phyloP scores from a whole-genome alignment of 768 basidiomycete species.

The Clitopilus hobsonii region DNA sequence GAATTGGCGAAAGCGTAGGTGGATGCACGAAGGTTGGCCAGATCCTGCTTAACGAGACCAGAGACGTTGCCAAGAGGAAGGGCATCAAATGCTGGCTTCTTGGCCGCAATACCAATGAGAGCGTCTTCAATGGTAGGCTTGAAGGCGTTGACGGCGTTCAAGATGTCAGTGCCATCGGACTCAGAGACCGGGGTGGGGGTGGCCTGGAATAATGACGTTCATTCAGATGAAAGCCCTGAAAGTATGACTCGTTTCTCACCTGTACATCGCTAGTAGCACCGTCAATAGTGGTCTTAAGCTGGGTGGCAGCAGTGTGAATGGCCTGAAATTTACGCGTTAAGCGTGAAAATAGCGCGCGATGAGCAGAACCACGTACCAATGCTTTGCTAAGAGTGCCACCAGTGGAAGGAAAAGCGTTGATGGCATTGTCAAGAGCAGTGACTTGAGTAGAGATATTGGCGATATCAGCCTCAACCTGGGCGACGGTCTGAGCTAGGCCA shows the following conservation, averaged over 20 bases:
- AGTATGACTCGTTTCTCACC: constrained; percentile 4
- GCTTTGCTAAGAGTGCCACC: constrained; percentile 19
- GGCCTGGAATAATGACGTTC: not conserved
- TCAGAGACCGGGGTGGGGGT: constrained; percentile 11
- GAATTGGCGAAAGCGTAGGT: constrained; percentile 18
- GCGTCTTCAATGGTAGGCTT: constrained; percentile 22
- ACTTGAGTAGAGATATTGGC: constrained; percentile 16
- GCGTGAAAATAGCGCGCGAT: too few relatives aligned
- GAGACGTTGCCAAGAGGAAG: constrained; percentile 25
- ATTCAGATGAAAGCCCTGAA: not conserved
- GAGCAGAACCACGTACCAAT: constrained; percentile 10
- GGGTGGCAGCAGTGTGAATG: constrained; percentile 19
- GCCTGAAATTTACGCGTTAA: too few relatives aligned
- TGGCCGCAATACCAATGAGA: constrained; percentile 16
- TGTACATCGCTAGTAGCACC: constrained; percentile 22
- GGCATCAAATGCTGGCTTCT: constrained; percentile 21
- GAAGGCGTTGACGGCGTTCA: constrained; percentile 17
- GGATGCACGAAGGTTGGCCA: constrained; percentile 17
- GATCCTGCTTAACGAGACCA: constrained; percentile 25
- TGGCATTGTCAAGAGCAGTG: constrained; percentile 19
- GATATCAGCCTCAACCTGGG: constrained; percentile 21
- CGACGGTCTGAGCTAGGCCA: constrained; percentile 9
- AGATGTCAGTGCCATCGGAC: constrained; percentile 17
- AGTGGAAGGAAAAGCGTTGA: constrained; percentile 22
- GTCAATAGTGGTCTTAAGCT: constrained; percentile 15